These are phyloP conservation scores for Cryphonectria radicalis DNA, from an alignment of 2,329 filamentous ascomycete species.

Conservation along the genomic window DNA sequence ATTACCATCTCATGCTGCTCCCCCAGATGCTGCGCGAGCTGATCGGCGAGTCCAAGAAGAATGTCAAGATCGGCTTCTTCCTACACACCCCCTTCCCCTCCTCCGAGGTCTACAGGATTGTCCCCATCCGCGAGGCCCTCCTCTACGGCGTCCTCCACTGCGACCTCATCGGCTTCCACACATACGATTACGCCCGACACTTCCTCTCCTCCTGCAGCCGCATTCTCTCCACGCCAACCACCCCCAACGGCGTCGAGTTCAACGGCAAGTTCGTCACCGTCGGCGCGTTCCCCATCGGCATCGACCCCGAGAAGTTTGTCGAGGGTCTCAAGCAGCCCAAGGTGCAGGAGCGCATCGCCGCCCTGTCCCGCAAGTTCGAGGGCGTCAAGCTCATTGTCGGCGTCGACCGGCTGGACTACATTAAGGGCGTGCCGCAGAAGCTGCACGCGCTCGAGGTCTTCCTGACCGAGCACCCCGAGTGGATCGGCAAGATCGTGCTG, in stretches of 20 bases:
- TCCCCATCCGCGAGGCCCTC: conserved; percentile 89
- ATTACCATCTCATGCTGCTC: conserved; percentile 97
- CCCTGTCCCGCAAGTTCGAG: conserved; percentile 87
- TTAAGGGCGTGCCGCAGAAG: conserved; percentile 98
- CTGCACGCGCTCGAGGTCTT: conserved; percentile 96
- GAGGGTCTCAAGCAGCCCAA: conserved; percentile 84
- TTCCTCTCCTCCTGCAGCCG: conserved; percentile 97
- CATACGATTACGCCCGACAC: conserved; percentile 97
- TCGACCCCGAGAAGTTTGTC: conserved; percentile 95
- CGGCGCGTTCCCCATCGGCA: conserved; percentile 95
- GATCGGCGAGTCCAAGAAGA: conserved; percentile 78
- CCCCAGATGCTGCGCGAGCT: conserved; percentile 94
- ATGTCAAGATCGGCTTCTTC: conserved; percentile 98
- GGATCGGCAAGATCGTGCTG: conserved; percentile 95
- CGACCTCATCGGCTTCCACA: conserved; percentile 97
- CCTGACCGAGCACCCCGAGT: conserved; percentile 93
- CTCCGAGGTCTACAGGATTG: conserved; percentile 93
- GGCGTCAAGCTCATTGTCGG: conserved; percentile 96
- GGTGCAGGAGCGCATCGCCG: conserved; percentile 84
- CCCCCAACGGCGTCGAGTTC: conserved; percentile 91
- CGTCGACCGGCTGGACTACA: conserved; percentile 96
- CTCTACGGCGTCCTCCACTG: conserved; percentile 87
- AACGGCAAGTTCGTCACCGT: conserved; percentile 87
- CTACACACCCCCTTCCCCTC: conserved; percentile 96
- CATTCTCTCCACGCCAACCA: conserved; percentile 80